These are phyloP conservation scores for Sarocladiaceae sp. DNA, from an alignment of 2,329 filamentous ascomycete species.

Conservation along the genomic window DNA sequence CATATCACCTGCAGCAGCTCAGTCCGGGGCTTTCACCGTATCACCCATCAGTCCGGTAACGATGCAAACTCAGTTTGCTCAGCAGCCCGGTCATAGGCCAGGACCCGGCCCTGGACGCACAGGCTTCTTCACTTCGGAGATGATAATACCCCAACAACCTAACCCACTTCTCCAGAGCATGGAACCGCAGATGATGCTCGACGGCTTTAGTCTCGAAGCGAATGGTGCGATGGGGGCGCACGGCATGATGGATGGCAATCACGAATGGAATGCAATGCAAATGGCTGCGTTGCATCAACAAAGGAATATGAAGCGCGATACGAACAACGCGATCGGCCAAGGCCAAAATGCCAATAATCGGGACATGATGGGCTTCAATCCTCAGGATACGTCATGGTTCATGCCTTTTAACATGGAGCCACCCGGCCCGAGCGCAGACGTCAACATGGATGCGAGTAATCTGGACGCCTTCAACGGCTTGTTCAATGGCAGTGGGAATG, in stretches of 20 bases:
- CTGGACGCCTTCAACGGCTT: conserved; percentile 47
- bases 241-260: conserved; percentile 35
- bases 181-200: conserved; percentile 72
- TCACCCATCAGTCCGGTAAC: conserved; percentile 50
- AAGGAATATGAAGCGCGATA: conserved; percentile 19
- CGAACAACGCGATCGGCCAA: conserved; percentile 24
- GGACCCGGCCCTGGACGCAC: conserved; percentile 20
- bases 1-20: conserved; percentile 27
- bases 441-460: conserved; percentile 39
- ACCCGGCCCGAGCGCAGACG: conserved; percentile 47
- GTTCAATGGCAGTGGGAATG: conserved; percentile 36
- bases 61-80: conserved; percentile 31
- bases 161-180: conserved; percentile 61
- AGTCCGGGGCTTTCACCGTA: conserved; percentile 40
- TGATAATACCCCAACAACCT: conserved; percentile 45
- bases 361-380: conserved; percentile 18
- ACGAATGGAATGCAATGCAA: conserved; percentile 37
- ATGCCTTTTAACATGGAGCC: conserved; percentile 90
- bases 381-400: conserved; percentile 68
- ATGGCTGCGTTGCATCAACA: conserved; percentile 16
- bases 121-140: conserved; percentile 45
- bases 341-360: conserved; percentile 10
- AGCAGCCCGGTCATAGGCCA: conserved; percentile 28
- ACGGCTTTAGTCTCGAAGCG: conserved; percentile 59
- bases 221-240: conserved; percentile 32